phyloP scores from a whole-genome alignment of 2,329 filamentous ascomycete genomes.

The Graphiopsis chlorocephala region DNA sequence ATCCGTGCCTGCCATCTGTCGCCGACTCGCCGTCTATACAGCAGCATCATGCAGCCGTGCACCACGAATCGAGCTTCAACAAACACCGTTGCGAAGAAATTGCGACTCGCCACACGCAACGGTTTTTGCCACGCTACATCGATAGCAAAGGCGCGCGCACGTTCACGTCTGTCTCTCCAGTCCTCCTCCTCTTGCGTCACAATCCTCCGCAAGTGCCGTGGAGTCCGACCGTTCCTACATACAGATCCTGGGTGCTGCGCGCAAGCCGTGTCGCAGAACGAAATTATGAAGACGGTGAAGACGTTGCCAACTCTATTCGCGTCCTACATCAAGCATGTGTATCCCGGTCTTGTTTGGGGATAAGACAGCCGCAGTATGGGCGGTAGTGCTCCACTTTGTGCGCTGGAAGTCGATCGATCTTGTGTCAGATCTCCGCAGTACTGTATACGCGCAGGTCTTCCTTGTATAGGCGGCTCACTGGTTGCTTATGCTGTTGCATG shows the following conservation, averaged over 20 bases:
- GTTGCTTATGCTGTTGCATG: not conserved
- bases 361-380: slow-evolving; percentile 6
- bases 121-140: not conserved
- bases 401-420: not conserved
- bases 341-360: not conserved
- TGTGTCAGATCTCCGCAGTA: not conserved
- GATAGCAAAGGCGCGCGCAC: not conserved
- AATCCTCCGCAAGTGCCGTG: not conserved
- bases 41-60: not conserved
- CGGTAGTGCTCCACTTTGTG: not conserved
- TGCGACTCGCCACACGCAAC: slow-evolving; percentile 1
- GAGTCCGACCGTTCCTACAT: not conserved
- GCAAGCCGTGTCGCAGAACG: slow-evolving; percentile 5
- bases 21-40: not conserved
- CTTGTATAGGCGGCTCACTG: not conserved
- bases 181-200: slow-evolving; percentile 3
- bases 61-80: not conserved
- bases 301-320: slow-evolving; percentile 9
- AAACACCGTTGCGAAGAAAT: not conserved
- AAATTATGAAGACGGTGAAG: slow-evolving; percentile 11
- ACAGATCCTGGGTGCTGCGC: no score
- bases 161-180: not conserved
- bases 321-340: not conserved
- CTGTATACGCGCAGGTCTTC: not conserved
- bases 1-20: not conserved